Base-by-base conservation (phyloP, 2,329 filamentous ascomycete species). In the Phoma herbarum region DNA sequence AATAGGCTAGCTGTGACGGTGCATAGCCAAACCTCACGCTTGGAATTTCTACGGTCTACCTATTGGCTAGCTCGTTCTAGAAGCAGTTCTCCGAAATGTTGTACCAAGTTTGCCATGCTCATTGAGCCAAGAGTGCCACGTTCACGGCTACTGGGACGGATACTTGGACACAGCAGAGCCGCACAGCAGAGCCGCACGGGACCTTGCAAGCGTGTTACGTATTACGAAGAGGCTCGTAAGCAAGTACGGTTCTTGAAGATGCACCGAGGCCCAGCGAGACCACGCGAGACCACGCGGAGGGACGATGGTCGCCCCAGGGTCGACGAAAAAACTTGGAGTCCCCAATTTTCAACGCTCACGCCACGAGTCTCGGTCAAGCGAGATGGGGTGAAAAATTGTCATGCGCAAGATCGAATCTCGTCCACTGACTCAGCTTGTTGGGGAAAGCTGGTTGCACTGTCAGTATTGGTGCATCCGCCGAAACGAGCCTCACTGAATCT, bases 101-200 rank as follows among this genome's bases (percentile, higher is more conserved):
- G 41, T 26, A 43, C 41, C 41, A 43, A 43, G 22, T 26, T 25
- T 43, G 14, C 41, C 41, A 43, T 43, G 22, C 22, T 43, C 23
- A n/a, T 26, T 26, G 22, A 25, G 41, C 41, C 41, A 43, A 43
- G 41, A 43, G 41, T n/a, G 41, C 41, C 41, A 43, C 41, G 41
- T n/a, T 43, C 23, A 43, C 41, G 41, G 41, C 1, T 43, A n/a
- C 41, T 43, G 22, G 23, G 6, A 26, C 41, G 41, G 41, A 43
- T 23, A n/a, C 41, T 42, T 22, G 41, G 14, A 9, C 41, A 43
- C 41, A 43, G 41, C 41, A 43, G 41, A 43, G 41, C 41, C 41
- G 41, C 41, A 43, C 14, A 25, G 41, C 41, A 43, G 41, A 43
- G 41, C 41, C 41, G 41, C 41, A 43, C 12, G 14, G 41, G 22